phyloP scores from a whole-genome alignment of 2,329 filamentous ascomycete species.

The Rhinocladiella mackenziei region DNA sequence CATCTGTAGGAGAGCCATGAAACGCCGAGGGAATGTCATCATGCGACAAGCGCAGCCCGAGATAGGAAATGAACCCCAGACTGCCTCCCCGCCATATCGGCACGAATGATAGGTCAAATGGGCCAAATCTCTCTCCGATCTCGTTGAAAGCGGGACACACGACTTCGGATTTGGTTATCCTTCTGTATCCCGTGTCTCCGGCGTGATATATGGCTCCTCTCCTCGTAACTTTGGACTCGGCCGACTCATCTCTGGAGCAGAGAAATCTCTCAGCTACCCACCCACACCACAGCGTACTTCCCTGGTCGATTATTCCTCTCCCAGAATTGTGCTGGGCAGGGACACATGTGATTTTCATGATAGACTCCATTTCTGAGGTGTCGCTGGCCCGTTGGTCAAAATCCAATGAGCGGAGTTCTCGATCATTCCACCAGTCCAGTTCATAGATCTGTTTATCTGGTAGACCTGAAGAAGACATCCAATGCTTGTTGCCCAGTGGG shows the following conservation, averaged over 20 bases:
- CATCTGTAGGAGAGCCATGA: constrained; percentile 48
- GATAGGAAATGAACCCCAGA: constrained; percentile 21
- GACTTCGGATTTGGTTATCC: constrained; percentile 32
- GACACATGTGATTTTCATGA: constrained; percentile 16
- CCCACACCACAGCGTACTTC: constrained; percentile 47
- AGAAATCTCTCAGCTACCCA: constrained; percentile 33
- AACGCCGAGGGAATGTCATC: constrained; percentile 42
- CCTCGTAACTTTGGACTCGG: constrained; percentile 12
- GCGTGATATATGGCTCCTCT: constrained; percentile 37
- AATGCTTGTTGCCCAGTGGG: constrained; percentile 34
- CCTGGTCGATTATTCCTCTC: constrained; percentile 39
- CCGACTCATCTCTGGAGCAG: constrained; percentile 32
- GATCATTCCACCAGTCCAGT: constrained; percentile 48
- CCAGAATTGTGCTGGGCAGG: constrained; percentile 45
- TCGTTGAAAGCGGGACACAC: constrained; percentile 48
- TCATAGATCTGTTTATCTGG: constrained; percentile 41
- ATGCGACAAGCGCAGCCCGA: constrained; percentile 35
- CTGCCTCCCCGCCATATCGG: constrained; percentile 46
- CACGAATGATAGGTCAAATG: constrained; percentile 48
- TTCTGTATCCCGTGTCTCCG: constrained; percentile 49
- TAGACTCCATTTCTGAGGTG: constrained; percentile 13
- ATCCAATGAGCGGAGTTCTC: constrained; percentile 26
- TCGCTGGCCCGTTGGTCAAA: constrained; percentile 10
- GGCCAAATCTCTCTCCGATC: constrained; percentile 45
- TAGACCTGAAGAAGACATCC: constrained; percentile 33